These are phyloP conservation scores for Camellia oleifera DNA, from an alignment of 179 eudicot genomes.

Conservation along the genomic window DNA sequence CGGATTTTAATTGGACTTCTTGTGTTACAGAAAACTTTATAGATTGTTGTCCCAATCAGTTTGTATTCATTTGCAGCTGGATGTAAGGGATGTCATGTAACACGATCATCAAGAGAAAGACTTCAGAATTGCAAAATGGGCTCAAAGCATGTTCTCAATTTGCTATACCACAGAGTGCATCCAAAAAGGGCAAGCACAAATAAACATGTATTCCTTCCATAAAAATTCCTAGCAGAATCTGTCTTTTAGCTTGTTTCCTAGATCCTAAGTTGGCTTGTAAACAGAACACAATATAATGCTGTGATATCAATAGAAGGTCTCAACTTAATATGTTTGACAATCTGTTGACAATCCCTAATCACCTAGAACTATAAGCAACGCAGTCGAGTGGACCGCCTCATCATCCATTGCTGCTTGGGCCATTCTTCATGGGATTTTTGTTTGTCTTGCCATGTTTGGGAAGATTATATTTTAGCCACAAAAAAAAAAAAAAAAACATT, in stretches of 20 bases:
- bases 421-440: background rate
- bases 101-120: background rate
- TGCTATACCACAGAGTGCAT: background rate
- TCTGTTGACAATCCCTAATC: background rate
- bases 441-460: background rate
- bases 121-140: background rate
- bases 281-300: background rate
- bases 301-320: background rate
- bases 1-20: background rate
- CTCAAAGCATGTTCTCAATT: background rate
- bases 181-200: background rate
- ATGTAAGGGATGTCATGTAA: slow-evolving; percentile 2
- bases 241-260: background rate
- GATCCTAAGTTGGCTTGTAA: background rate
- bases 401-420: background rate
- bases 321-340: background rate
- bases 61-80: background rate
- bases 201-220: background rate
- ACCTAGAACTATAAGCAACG: background rate
- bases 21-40: background rate
- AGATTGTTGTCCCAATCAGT: background rate
- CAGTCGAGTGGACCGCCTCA: background rate
- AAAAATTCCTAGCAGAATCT: background rate
- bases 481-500: no score
- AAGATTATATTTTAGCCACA: background rate